Conservation (phyloP, 2,329 filamentous ascomycete species). For the Eutypa lata region DNA sequence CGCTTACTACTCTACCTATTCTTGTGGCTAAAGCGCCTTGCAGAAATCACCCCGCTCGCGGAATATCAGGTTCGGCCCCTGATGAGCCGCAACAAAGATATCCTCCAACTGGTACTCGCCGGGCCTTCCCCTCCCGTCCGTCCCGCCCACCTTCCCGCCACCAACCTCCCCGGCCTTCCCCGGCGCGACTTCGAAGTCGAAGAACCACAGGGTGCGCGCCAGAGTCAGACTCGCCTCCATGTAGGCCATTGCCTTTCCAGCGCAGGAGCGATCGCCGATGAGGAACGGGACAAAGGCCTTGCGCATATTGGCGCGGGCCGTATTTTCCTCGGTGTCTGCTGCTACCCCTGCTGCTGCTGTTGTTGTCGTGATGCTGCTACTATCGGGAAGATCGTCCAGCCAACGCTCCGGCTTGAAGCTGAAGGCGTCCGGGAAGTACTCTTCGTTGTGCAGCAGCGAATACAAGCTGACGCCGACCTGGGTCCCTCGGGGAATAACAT, state of each 20-base stretch:
- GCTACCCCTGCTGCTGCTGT: not conserved
- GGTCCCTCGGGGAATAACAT: not conserved
- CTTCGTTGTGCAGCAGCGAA: not conserved
- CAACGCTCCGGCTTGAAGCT: not conserved
- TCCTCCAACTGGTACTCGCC: not conserved
- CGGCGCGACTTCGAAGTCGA: not conserved
- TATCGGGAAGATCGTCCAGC: not conserved
- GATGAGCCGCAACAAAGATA: not conserved
- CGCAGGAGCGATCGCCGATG: not conserved
- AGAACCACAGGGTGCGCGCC: not conserved
- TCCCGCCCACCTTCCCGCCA: not conserved
- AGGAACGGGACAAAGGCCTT: not conserved
- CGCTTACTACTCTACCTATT: no score
- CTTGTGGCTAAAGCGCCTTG: not conserved
- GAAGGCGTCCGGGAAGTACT: not conserved
- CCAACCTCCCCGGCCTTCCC: not conserved
- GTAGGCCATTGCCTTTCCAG: not conserved
- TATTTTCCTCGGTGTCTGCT: not conserved
- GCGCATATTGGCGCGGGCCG: not conserved
- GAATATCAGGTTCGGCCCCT: not conserved
- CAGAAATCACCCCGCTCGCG: not conserved
- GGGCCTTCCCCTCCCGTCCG: not conserved
- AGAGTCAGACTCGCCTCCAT: not conserved
- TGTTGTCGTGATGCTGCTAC: not conserved
- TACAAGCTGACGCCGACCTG: not conserved